Evolutionary conservation across 2,329 filamentous ascomycete genomes (phyloP), one percentile per base, ranked within the genome.

Genomic region (Fusarium staphyleae): DNA sequence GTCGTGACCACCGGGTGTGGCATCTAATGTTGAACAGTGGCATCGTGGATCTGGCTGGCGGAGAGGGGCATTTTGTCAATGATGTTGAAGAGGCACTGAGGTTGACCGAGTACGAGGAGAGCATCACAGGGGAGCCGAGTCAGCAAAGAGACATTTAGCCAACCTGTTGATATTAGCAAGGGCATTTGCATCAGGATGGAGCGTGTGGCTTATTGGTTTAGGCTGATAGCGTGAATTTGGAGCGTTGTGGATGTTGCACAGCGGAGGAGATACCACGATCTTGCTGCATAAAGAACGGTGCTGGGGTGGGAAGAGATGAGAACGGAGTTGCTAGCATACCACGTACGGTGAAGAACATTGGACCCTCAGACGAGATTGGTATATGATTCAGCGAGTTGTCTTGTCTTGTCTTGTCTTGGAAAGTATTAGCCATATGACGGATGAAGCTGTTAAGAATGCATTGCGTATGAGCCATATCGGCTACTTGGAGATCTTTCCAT

Each of bases 1-100:
- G 72, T 19, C 75, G 72, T 1, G 70, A 73, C 11, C 77, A 80
- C 51, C 75, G 81, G 3, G 88, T 96, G 0, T 93, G 89, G 79
- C 75, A 80, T 43, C 77, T 91, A 46, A 90, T 98, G 75, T 79
- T 86, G 48, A 80, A 83, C 47, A 92, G 89, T 63, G 93, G 95
- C 3, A 97, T 99, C 62, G 84, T 97, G 2, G 90, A 91, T 2
- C 79, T 89, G 45, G 90, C 88, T 52, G 93, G 93, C 3, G 93
- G 93, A 0, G 79, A 84, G 68, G 73, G 79, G 1, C 87, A 95
- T 65, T 96, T 97, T 72, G 89, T 96, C 8, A 80, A 83, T 18
- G 88, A 90, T 62, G 92, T 98, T 2, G 87, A 92, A 44, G 90
- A 96, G 70, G 95, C 95, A 2, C 73, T 99, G 64, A 83, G 87